Evolutionary conservation across 176 grass and related monocot species (phyloP).

Genomic region (Pontederia paniculata): DNA sequence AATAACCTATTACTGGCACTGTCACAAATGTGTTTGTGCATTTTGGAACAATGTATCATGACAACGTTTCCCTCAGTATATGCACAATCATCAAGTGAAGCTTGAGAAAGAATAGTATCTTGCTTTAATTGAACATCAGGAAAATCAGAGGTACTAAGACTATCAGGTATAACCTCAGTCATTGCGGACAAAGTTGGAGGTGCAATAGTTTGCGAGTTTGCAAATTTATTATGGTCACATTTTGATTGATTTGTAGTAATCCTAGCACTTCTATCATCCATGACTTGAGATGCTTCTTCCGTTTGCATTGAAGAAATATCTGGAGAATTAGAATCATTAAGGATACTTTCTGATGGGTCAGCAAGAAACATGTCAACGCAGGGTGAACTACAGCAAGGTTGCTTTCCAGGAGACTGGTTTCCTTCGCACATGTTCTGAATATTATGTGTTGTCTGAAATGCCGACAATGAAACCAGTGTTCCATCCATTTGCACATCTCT

Average conservation of each 20-base stretch:
- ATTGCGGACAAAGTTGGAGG: constrained; percentile 31
- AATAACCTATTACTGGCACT: not conserved
- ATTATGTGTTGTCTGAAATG: not conserved
- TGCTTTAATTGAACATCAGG: constrained; percentile 2
- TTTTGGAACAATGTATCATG: not conserved
- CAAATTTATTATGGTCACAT: constrained; percentile 1
- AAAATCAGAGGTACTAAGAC: constrained; percentile 26
- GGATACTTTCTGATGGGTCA: constrained; percentile 10
- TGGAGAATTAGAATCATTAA: not conserved
- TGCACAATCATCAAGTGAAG: not conserved
- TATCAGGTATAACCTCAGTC: constrained; percentile 22
- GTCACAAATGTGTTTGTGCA: not conserved
- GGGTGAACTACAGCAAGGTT: constrained; percentile 5
- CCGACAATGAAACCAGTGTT: not conserved
- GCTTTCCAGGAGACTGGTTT: not conserved
- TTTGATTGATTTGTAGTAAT: not conserved
- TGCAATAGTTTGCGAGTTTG: constrained; percentile 12
- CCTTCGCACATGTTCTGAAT: not conserved
- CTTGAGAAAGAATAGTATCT: not conserved
- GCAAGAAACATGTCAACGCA: constrained; percentile 8
- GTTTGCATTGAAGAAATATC: not conserved
- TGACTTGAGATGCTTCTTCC: not conserved
- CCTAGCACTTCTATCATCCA: not conserved
- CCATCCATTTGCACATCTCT: not conserved
- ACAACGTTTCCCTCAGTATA: not conserved